A percentile compares a stretch with the other conserved stretches of the same genome.
Conservation (phyloP, 805 yeast genomes). For the Metahyphopichia silvanorum region DNA sequence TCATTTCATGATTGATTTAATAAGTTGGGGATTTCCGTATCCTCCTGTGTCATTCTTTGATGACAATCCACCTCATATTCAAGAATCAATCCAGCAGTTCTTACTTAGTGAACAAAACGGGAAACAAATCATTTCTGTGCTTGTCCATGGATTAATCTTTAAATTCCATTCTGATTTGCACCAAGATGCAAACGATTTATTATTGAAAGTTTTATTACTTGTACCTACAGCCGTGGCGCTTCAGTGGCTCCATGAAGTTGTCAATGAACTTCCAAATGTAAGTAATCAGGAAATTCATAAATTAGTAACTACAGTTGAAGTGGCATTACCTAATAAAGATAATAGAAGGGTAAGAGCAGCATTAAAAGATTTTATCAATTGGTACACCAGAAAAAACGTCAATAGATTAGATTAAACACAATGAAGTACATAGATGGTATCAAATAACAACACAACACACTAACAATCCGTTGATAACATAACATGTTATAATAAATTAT, state of each 20-base stretch:
- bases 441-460: too few species aligned
- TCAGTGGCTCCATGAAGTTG: constrained; percentile 60
- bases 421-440: too few species aligned
- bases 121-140: constrained; percentile 46
- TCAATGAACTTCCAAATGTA: constrained; percentile 60
- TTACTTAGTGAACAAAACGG: constrained; percentile 49
- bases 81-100: constrained; percentile 43
- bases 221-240: constrained; percentile 44
- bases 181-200: constrained; percentile 71
- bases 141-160: constrained; percentile 66
- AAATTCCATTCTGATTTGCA: constrained; percentile 68
- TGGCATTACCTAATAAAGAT: constrained; percentile 65
- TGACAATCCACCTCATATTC: constrained; percentile 46
- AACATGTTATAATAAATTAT: too few species aligned
- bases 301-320: constrained; percentile 52
- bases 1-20: constrained; percentile 75
- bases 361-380: constrained; percentile 71
- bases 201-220: constrained; percentile 58
- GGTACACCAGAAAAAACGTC: constrained; percentile 76
- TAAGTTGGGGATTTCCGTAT: constrained; percentile 77
- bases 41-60: constrained; percentile 75
- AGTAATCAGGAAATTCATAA: constrained; percentile 66
- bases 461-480: too few species aligned
- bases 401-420: too few species aligned
- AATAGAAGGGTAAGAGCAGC: constrained; percentile 69